phyloP scores from a whole-genome alignment of 2,329 filamentous ascomycete species.

The Myriangium duriaei region DNA sequence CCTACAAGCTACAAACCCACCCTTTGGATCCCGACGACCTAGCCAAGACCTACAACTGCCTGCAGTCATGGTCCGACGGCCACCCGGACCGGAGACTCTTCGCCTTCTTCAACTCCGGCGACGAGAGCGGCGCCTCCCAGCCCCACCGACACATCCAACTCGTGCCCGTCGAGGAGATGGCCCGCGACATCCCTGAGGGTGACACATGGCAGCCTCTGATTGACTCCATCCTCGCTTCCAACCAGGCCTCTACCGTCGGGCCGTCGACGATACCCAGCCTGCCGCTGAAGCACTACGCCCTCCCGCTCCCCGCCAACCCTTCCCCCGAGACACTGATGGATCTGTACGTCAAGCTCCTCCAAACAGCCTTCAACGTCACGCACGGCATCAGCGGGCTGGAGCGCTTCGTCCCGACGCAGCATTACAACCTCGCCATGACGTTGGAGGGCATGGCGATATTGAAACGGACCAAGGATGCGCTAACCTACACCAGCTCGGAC shows the following conservation, averaged over 20 bases:
- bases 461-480: conserved; percentile 36
- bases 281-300: conserved; percentile 29
- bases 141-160: conserved; percentile 61
- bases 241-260: neutral
- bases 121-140: conserved; percentile 57
- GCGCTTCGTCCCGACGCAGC: conserved; percentile 22
- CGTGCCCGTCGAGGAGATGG: conserved; percentile 54
- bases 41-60: conserved; percentile 47
- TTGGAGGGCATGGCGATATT: conserved; percentile 40
- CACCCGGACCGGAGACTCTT: conserved; percentile 33
- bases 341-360: neutral
- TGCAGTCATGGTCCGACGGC: conserved; percentile 40
- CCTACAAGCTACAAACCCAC: conserved; percentile 52
- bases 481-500: conserved; percentile 27
- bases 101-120: conserved; percentile 59
- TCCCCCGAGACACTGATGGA: conserved; percentile 22
- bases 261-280: neutral
- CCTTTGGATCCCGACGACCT: conserved; percentile 50
- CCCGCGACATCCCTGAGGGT: conserved; percentile 18
- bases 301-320: conserved; percentile 28
- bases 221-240: conserved; percentile 25
- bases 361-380: neutral
- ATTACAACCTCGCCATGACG: conserved; percentile 49
- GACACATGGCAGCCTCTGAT: conserved; percentile 37
- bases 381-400: neutral